phyloP scores from a whole-genome alignment of 2,329 filamentous ascomycete genomes.

The Pyricularia pennisetigena region DNA sequence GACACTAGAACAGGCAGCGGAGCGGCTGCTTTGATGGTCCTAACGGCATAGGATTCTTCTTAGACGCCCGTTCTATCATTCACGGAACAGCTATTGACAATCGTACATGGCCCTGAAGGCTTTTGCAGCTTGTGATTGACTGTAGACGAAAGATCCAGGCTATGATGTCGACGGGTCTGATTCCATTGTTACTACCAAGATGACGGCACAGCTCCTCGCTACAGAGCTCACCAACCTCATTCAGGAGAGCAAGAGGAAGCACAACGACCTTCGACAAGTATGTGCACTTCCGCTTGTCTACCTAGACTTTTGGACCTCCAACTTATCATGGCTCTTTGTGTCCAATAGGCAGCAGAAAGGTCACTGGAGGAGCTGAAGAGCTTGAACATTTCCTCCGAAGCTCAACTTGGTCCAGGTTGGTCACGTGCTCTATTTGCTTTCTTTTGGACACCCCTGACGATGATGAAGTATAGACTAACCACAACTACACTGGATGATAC shows the following conservation, averaged over 20 bases:
- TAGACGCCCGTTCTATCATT: not conserved
- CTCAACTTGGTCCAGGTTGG: slow-evolving; percentile 61
- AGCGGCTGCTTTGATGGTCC: not conserved
- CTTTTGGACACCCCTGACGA: not conserved
- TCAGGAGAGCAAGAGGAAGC: slow-evolving; percentile 92
- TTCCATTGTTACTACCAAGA: slow-evolving; percentile 32
- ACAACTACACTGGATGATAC: slow-evolving; percentile 5
- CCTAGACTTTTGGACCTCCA: not conserved
- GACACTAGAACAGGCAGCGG: not conserved
- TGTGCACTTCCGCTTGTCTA: slow-evolving; percentile 15
- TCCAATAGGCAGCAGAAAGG: slow-evolving; percentile 72
- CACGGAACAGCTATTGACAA: not conserved
- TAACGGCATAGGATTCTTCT: not conserved
- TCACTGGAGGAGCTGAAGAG: slow-evolving; percentile 82
- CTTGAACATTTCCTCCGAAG: slow-evolving; percentile 64
- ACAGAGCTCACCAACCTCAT: slow-evolving; percentile 85
- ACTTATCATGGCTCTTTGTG: slow-evolving; percentile 5
- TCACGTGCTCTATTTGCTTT: slow-evolving; percentile 12
- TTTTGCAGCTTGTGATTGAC: not conserved
- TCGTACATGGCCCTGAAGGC: not conserved
- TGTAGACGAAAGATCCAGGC: not conserved
- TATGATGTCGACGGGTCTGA: slow-evolving; percentile 9
- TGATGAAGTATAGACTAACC: slow-evolving; percentile 6
- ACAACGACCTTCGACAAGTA: slow-evolving; percentile 79
- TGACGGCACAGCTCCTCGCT: slow-evolving; percentile 85